Evolutionary conservation across 352 stramenopile species (phyloP).

Genomic region (Aphanomyces cochlioides): DNA sequence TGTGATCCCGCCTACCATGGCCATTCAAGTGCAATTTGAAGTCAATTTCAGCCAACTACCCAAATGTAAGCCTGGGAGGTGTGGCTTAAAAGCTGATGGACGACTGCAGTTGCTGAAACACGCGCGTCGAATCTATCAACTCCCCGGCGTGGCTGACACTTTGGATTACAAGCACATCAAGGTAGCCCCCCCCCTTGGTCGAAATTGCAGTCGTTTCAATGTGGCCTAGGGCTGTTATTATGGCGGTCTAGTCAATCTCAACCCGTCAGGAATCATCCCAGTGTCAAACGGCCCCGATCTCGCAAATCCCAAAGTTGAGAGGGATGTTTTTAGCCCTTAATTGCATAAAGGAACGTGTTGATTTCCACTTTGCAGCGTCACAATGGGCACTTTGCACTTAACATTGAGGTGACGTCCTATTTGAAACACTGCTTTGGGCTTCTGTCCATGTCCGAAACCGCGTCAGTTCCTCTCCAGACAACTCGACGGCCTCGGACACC

Average conservation of each 20-base stretch:
- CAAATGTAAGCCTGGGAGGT: conserved; percentile 47
- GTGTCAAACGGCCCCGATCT: conserved; percentile 25
- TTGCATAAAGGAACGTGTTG: no score
- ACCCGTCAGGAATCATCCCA: conserved; percentile 44
- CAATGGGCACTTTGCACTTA: no score
- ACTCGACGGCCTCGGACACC: no score
- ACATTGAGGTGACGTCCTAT: no score
- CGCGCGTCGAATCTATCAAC: conserved; percentile 47
- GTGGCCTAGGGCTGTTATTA: conserved; percentile 50
- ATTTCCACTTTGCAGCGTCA: no score
- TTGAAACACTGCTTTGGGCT: no score
- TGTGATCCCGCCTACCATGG: conserved; percentile 92
- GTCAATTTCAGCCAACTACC: conserved; percentile 64
- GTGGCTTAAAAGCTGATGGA: not conserved
- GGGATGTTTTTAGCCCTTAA: not conserved
- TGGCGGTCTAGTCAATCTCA: conserved; percentile 46
- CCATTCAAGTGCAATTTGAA: conserved; percentile 84
- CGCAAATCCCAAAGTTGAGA: conserved; percentile 8
- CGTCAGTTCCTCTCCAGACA: no score
- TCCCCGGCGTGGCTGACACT: conserved; percentile 40
- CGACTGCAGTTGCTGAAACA: conserved; percentile 36
- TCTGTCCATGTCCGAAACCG: no score
- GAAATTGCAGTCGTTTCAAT: no score
- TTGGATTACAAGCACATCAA: conserved; percentile 51
- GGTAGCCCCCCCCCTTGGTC: no score